A percentile compares a stretch with the other conserved stretches of the same genome.
phyloP scores from a whole-genome alignment of 73 alveolate genomes.

The Tetrahymena malaccensis region DNA sequence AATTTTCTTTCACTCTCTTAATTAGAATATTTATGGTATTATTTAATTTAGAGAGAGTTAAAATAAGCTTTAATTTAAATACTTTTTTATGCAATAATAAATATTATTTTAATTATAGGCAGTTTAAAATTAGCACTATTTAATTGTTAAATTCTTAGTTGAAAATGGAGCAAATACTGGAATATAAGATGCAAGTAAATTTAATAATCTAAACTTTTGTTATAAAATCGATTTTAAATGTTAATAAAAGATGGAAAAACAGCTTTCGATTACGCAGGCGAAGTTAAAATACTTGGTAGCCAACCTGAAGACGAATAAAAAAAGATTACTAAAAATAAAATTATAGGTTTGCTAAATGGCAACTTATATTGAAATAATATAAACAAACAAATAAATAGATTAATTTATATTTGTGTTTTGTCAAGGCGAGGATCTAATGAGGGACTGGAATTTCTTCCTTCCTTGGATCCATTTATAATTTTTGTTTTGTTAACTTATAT shows the following conservation, averaged over 20 bases:
- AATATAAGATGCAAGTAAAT: not conserved
- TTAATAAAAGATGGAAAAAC: constrained; percentile 18
- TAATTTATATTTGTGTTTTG: too few species aligned
- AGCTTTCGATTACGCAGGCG: not conserved
- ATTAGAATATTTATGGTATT: too few species aligned
- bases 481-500: too few species aligned
- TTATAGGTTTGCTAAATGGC: not conserved
- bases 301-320: not conserved
- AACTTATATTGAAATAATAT: not conserved
- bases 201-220: not conserved
- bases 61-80: too few species aligned
- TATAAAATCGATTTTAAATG: too few species aligned
- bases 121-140: not conserved
- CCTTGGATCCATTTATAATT: not conserved
- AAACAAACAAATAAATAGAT: too few species aligned
- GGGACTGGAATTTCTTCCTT: not conserved
- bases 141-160: not conserved
- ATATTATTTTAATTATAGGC: not conserved
- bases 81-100: too few species aligned
- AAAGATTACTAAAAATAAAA: not conserved
- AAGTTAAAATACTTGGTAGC: not conserved
- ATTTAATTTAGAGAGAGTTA: too few species aligned
- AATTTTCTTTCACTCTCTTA: too few species aligned
- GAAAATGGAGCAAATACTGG: not conserved
- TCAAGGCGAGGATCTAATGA: too few species aligned